Evolutionary conservation across 305 asterid species (phyloP).

Genomic region (Fraxinus xanthoxyloides): DNA sequence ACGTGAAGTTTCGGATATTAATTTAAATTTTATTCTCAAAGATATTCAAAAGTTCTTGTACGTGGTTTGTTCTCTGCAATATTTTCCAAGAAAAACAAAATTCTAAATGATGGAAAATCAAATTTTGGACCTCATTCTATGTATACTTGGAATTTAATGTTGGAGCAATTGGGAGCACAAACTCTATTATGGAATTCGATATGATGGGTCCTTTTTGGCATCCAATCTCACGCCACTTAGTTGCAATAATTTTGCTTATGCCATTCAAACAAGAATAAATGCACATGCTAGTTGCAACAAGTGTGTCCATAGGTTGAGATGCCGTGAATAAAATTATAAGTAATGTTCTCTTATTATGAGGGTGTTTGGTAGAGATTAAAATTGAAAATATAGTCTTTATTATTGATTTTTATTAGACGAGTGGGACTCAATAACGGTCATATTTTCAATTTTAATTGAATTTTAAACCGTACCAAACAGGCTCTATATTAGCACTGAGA

Average conservation of each 20-base stretch:
- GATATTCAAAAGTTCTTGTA: background rate
- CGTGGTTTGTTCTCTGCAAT: background rate
- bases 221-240: slow-evolving; percentile 22
- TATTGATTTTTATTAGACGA: no score
- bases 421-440: no score
- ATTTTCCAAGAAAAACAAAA: background rate
- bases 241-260: slow-evolving; percentile 3
- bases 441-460: no score
- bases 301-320: background rate
- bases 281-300: slow-evolving; percentile 29
- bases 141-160: background rate
- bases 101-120: background rate
- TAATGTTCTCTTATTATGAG: no score
- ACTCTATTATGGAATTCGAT: background rate
- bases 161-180: background rate
- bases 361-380: no score
- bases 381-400: no score
- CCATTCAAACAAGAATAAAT: slow-evolving; percentile 25
- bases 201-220: slow-evolving; percentile 2
- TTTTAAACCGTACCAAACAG: no score
- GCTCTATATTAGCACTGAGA: no score
- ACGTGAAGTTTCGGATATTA: background rate
- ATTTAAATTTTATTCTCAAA: background rate
- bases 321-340: background rate
- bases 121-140: background rate